Base-by-base conservation (phyloP, 805 yeast species). In the Saturnispora sekii region DNA sequence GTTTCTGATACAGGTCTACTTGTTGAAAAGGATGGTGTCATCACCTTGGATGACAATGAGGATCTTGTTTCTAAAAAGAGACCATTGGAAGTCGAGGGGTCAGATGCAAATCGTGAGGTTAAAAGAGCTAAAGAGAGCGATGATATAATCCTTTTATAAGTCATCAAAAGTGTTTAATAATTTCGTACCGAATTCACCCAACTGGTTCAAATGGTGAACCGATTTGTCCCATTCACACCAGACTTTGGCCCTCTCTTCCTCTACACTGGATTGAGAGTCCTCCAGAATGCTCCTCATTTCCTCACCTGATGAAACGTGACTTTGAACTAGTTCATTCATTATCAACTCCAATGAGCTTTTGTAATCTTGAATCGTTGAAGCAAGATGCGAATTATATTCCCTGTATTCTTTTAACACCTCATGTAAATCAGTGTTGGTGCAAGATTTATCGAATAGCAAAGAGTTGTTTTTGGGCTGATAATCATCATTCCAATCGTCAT, bases 41-140 rank as follows among this genome's bases (percentile, higher is more conserved):
- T 55, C 38, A 56, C 47, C 6, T 31, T 56, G 6, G 53, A 47
- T 36, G 48, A 50, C 39, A 32, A 29, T 12, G 36, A 32, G 6
- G 40, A 10, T 10, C 35, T 17, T 10, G 17, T 11, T 11, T 9
- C 12, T n/a, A 12, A 41, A 37, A 12, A 48, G 45, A 10, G 52
- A 47, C 14, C 29, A 34, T 4, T 35, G 26, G 38, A 44, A 3
- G 40, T 34, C n/a, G 41, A 18, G 15, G 39, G 12, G 5, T 14
- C 7, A 31, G 14, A 34, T 29, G 32, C 26, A 21, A 5, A 21
- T 21, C 26, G 26, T 21, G 26, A 21, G 26, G 26, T 21, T 21
- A 21, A 21, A 34, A 15, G 36, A 47, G 21, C n/a, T 15, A 8
- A 12, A 26, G 10, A 29, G 52, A 49, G 31, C 35, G 35, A 33